Base-by-base conservation (phyloP, 2,329 filamentous ascomycete species). In the Paramyrothecium roridum region DNA sequence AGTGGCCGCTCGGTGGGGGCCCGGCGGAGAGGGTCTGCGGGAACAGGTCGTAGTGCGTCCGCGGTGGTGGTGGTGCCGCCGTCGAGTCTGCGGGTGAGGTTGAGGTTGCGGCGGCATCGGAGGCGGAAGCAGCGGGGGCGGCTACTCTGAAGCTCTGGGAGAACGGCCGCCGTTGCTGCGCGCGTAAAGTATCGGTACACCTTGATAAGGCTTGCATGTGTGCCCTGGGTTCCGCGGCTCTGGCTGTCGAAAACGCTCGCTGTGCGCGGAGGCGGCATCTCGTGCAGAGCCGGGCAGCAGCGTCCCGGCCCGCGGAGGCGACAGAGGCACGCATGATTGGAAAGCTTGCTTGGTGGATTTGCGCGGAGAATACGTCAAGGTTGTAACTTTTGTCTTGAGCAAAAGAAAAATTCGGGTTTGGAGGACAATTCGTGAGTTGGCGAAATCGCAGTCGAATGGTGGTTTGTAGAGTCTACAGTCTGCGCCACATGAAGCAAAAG, bases 21-120 rank as follows among this genome's bases (percentile, higher is more conserved):
- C 93, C 93, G 1, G 72, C 53, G 0, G 92, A 84, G 3, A 97
- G 81, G 3, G 92, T 90, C 33, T 82, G 70, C 1, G 93, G 92
- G 79, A 99, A 99, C 74, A 98, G 85, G 54, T 87, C 84, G 81
- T 97, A 98, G 80, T 93, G 85, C 54, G 87, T 91, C 30, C 55
- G 53, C 16, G 65, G 59, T 57, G 61, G 61, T 17, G 65, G 59
- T 57, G 61, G 61, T 51, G 50, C 59, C 53, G 62, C 40, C 19
- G 52, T 17, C n/a, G 57, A 37, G 48, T 56, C 16, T 10, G 26
- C 26, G 26, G 37, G 7, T 13, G n/a, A 43, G 16, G 50, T 37
- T 53, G 21, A 30, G 61, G 53, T 12, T 51, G 33, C 49, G 54
- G 55, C 45, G 59, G 49, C 49, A 61, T 43, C 33, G 46, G 43